Conservation (phyloP, 1,139 yeast species). For the Hansenula sp. region DNA sequence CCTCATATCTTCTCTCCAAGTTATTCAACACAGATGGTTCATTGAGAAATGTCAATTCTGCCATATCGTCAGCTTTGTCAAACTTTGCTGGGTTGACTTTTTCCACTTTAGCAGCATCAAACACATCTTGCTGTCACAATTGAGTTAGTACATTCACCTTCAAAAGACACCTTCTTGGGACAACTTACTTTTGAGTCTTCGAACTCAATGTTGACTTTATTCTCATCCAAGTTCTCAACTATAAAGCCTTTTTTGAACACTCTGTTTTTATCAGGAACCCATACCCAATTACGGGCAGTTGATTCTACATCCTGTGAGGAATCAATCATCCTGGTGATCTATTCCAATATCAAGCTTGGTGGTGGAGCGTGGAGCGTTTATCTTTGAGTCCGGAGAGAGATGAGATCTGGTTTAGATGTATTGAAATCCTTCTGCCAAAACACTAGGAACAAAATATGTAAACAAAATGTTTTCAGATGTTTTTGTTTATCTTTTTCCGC, state of each 20-base stretch:
- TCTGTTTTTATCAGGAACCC: conserved; percentile 71
- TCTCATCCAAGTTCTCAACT: conserved; percentile 48
- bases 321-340: conserved; percentile 1
- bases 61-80: conserved; percentile 92
- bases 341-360: background rate
- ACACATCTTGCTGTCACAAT: conserved; percentile 31
- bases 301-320: conserved; percentile 39
- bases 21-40: conserved; percentile 93
- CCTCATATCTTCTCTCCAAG: conserved; percentile 68
- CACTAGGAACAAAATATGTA: conserved; percentile 2
- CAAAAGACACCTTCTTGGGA: too few relatives aligned
- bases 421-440: background rate
- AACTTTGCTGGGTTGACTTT: conserved; percentile 88
- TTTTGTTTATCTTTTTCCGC: conserved; percentile 10
- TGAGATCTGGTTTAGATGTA: background rate
- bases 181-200: conserved; percentile 40
- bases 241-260: conserved; percentile 72
- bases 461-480: conserved; percentile 1
- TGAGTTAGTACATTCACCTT: background rate
- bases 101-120: conserved; percentile 47
- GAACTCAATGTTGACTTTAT: conserved; percentile 48
- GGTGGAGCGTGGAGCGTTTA: background rate
- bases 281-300: conserved; percentile 63
- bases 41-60: conserved; percentile 87
- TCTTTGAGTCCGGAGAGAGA: too few relatives aligned